Base-by-base conservation (phyloP, 306 rosid species). In the Oemleria cerasiformis region DNA sequence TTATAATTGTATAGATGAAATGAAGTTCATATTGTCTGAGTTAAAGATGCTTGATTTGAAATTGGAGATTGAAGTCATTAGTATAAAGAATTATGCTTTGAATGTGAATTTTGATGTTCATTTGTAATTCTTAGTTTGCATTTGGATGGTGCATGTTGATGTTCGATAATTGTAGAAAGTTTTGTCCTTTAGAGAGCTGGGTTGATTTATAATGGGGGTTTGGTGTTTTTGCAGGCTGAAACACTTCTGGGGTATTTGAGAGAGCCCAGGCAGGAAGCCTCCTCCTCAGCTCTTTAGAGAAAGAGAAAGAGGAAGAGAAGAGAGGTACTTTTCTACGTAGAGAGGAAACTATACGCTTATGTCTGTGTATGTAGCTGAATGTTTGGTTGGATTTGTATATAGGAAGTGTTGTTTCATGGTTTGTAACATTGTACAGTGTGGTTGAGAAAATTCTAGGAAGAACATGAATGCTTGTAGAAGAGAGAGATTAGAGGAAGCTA, bases 251-350 rank as follows among this genome's bases (percentile, higher is more conserved):
- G 87, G 45, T 91, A 91, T 66, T 68, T 94, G 88, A 91, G 99
- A 83, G 99, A 91, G 83, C 86, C 96, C 63, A 91, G 99, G 66
- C 99, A 88, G 73, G 99, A 91, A 81, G 90, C 90, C 20, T 81
- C 97, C 0, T 79, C 96, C 70, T 89, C 96, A 54, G 73, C 79
- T 75, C 83, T 94, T 67, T 87, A 73, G 45, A 20, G 68, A 55
- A 21, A 13, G 55, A 60, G 43, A 15, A 14, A 45, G 50, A 45
- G 14, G 50, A 12, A 5, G 14, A 45, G 49, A 30, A 30, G 36
- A 30, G 86, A 82, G 86, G 84, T 80, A 85, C 67, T 72, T 82
- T 78, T 83, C 84, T 15, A 63, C 64, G 85, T 75, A 70, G 86
- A 82, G 77, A 70, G 74, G 66, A 44, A 39, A 19, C 30, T 41